A percentile compares a stretch with the other conserved stretches of the same genome.
phyloP scores from a whole-genome alignment of 2,329 filamentous ascomycete species.

The Paecilomyces sp. region DNA sequence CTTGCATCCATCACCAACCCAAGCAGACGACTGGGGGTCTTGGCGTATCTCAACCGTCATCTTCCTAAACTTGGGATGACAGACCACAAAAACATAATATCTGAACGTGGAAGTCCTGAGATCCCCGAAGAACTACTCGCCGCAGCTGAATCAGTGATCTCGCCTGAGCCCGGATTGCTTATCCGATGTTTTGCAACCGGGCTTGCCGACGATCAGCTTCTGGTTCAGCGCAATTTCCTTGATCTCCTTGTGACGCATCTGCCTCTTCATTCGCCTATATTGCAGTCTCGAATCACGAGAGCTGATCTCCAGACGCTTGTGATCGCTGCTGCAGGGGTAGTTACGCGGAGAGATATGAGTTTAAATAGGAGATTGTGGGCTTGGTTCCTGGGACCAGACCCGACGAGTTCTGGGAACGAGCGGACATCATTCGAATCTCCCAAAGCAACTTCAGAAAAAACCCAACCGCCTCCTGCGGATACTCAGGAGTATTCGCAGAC shows the following conservation, averaged over 20 bases:
- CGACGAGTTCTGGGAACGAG: constrained; percentile 32
- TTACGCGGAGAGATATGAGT: constrained; percentile 90
- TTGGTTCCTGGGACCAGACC: constrained; percentile 82
- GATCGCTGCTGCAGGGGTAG: constrained; percentile 76
- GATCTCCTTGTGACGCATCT: constrained; percentile 87
- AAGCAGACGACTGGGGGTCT: constrained; percentile 72
- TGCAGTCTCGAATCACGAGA: constrained; percentile 66
- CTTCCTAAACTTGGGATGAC: constrained; percentile 61
- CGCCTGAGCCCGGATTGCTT: constrained; percentile 84
- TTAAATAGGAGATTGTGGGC: constrained; percentile 91
- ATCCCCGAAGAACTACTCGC: constrained; percentile 22
- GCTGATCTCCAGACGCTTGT: constrained; percentile 77
- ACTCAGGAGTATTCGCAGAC: constrained; percentile 52
- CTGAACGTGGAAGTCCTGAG: constrained; percentile 17
- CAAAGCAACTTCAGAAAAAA: constrained; percentile 19
- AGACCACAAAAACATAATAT: constrained; percentile 21
- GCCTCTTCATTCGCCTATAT: constrained; percentile 71
- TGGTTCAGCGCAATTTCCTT: constrained; percentile 90
- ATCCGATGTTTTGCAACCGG: constrained; percentile 89
- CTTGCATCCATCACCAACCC: constrained; percentile 85
- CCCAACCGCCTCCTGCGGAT: constrained; percentile 19
- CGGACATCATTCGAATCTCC: constrained; percentile 22
- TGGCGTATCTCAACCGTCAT: constrained; percentile 75
- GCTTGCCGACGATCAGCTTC: constrained; percentile 74
- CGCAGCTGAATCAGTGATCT: constrained; percentile 41